Conservation (phyloP, 179 eudicot species). For the Kewa caespitosa region DNA sequence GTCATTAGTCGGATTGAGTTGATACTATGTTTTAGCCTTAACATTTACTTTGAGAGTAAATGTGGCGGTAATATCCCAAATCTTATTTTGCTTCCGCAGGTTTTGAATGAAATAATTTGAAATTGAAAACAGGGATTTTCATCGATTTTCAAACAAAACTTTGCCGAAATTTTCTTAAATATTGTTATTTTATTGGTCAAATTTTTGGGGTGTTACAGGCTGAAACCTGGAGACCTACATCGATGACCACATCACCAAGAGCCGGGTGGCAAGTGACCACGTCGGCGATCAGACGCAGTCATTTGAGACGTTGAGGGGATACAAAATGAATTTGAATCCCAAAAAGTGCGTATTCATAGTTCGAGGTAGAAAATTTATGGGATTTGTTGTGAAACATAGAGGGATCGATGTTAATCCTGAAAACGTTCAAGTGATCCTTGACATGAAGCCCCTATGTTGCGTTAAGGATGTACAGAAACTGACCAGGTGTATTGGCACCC, state of each 20-base stretch:
- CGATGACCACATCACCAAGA: background rate
- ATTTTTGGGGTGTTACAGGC: too few species aligned
- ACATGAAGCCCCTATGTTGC: background rate
- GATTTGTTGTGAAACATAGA: background rate
- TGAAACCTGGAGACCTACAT: too few species aligned
- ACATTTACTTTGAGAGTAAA: too few species aligned
- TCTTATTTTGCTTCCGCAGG: too few species aligned
- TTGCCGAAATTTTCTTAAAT: too few species aligned
- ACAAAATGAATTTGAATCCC: background rate
- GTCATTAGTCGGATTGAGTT: too few species aligned
- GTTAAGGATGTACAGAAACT: background rate
- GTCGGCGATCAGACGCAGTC: background rate
- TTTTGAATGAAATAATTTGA: too few species aligned
- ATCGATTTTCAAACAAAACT: too few species aligned
- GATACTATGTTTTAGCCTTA: too few species aligned
- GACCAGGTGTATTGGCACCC: background rate
- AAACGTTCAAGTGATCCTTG: background rate
- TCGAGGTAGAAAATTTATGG: background rate
- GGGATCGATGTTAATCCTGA: background rate
- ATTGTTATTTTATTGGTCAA: too few species aligned
- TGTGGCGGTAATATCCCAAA: too few species aligned
- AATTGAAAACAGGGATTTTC: too few species aligned
- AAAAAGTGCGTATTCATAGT: background rate
- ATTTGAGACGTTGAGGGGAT: background rate
- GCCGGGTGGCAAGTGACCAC: background rate